A percentile compares a stretch with the other conserved stretches of the same genome.
These are phyloP conservation scores for Henckelia pumila DNA, from an alignment of 257 asterid species.

Conservation along the genomic window DNA sequence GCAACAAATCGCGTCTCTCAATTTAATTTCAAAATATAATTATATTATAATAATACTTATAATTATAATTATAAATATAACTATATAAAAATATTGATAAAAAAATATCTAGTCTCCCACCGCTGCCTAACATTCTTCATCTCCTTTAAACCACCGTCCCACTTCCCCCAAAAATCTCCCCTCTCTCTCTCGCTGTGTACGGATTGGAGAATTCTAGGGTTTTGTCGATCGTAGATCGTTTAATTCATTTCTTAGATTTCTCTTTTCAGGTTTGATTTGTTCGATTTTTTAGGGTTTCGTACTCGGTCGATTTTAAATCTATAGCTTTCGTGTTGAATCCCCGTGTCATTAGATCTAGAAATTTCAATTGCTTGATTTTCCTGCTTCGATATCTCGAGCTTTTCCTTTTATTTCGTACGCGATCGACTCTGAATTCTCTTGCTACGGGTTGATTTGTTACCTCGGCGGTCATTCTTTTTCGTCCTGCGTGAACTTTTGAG, in stretches of 20 bases:
- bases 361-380: background rate
- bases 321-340: constrained; percentile 10
- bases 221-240: constrained; percentile 22
- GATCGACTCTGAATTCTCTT: constrained; percentile 20
- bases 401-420: constrained; percentile 3
- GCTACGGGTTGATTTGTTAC: constrained; percentile 16
- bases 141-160: background rate
- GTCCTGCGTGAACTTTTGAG: constrained; percentile 26
- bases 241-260: constrained; percentile 12
- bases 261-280: constrained; percentile 7
- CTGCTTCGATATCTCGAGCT: background rate
- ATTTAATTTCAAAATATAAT: too few species aligned
- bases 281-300: constrained; percentile 23
- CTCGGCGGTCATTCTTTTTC: constrained; percentile 13
- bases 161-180: constrained; percentile 9
- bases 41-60: too few species aligned
- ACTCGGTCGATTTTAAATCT: constrained; percentile 17
- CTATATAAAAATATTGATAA: too few species aligned
- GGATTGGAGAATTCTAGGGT: constrained; percentile 24
- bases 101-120: too few species aligned
- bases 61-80: too few species aligned
- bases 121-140: background rate
- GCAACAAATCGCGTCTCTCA: too few species aligned
- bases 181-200: constrained; percentile 21
- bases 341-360: background rate